These are phyloP conservation scores for Colletotrichum sublineola DNA, from an alignment of 2,329 filamentous ascomycete species.

Conservation along the genomic window DNA sequence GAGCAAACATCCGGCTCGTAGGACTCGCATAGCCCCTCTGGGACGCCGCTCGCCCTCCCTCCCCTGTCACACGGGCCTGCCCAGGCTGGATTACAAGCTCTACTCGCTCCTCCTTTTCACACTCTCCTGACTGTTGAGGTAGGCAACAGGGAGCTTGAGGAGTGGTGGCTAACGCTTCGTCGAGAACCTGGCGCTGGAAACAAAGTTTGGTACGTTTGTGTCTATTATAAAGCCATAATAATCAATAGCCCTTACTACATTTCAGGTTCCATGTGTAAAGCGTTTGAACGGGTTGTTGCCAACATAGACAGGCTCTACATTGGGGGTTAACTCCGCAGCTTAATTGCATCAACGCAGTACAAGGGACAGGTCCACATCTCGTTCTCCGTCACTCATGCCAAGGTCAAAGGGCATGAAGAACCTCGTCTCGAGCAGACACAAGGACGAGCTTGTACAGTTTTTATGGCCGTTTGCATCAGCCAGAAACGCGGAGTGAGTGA, in stretches of 20 bases:
- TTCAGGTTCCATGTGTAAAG: neutral
- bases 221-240: neutral
- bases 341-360: conserved; percentile 64
- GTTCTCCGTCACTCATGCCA: conserved; percentile 64
- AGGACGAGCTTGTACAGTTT: conserved; percentile 68
- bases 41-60: too few relatives aligned
- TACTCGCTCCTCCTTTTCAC: too few relatives aligned
- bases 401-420: conserved; percentile 63
- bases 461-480: conserved; percentile 70
- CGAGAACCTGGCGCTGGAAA: conserved; percentile 59
- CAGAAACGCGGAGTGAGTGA: conserved; percentile 54
- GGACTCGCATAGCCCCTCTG: too few relatives aligned
- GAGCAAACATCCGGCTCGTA: too few relatives aligned
- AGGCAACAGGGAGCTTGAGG: too few relatives aligned
- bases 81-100: too few relatives aligned
- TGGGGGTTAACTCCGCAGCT: conserved; percentile 65
- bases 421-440: conserved; percentile 65
- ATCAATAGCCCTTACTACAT: neutral
- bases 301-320: conserved; percentile 69
- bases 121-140: too few relatives aligned
- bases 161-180: conserved; percentile 50
- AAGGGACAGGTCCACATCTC: conserved; percentile 62
- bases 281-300: conserved; percentile 64
- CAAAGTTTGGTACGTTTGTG: conserved; percentile 55
- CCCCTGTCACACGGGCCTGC: too few relatives aligned